phyloP scores from a whole-genome alignment of 2,329 filamentous ascomycete genomes.

The Pestalotiopsis sp. region DNA sequence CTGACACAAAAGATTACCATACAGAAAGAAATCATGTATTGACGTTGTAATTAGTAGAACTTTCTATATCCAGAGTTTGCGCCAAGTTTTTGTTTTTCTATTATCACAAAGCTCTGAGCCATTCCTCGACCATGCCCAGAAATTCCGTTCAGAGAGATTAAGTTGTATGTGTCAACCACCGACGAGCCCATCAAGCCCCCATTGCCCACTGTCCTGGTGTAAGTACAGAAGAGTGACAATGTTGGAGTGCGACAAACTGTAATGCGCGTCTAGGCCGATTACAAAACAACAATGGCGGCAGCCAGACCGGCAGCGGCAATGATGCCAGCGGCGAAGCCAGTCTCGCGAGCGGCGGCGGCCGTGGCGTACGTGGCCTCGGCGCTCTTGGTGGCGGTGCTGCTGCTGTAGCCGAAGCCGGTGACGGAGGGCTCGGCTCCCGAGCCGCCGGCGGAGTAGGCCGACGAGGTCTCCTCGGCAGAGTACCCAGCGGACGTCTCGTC shows the following conservation, averaged over 20 bases:
- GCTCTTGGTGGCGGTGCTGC: background rate
- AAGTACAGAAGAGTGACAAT: background rate
- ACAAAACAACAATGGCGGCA: slow-evolving; percentile 23
- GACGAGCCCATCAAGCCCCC: background rate
- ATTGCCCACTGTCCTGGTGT: background rate
- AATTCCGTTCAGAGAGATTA: background rate
- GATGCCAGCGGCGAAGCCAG: slow-evolving; percentile 18
- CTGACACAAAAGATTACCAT: background rate
- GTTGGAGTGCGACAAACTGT: background rate
- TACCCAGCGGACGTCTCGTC: background rate
- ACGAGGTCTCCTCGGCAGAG: background rate
- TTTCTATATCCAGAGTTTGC: background rate
- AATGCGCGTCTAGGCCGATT: background rate
- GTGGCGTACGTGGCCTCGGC: background rate
- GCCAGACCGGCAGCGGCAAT: slow-evolving; percentile 23
- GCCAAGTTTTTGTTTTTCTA: background rate
- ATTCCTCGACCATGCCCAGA: background rate
- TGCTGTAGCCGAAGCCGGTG: background rate
- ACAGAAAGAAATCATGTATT: background rate
- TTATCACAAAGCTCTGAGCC: background rate
- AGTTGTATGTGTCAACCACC: background rate
- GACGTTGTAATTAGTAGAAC: background rate
- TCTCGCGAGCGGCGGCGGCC: slow-evolving; percentile 22
- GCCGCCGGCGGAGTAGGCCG: background rate
- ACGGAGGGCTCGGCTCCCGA: background rate